Percentiles rank a stretch among this genome's conserved stretches.
Evolutionary conservation across 495 filamentous ascomycete species (phyloP).

Genomic region (Trypethelium eluteriae): DNA sequence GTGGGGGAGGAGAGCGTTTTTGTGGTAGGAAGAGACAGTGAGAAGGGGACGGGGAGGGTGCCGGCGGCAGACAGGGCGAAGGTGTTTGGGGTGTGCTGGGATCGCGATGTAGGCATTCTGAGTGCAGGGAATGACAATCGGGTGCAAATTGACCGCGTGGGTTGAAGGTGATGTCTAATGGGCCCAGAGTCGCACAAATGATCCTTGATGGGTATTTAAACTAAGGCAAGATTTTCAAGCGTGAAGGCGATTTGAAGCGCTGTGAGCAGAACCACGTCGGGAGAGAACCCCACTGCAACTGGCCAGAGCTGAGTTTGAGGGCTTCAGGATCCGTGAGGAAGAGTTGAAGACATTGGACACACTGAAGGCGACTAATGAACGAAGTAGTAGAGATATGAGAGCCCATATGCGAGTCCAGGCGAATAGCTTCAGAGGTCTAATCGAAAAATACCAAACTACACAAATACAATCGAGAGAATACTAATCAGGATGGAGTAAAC

Average conservation of each 20-base stretch:
- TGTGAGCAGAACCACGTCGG: too few relatives aligned
- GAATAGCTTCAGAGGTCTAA: neutral
- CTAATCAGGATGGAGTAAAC: neutral
- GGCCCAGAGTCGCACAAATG: too few relatives aligned
- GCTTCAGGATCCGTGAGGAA: too few relatives aligned
- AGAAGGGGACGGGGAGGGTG: slow-evolving; percentile 35
- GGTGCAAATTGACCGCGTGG: slow-evolving; percentile 70
- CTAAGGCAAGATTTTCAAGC: too few relatives aligned
- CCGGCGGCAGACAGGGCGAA: slow-evolving; percentile 70
- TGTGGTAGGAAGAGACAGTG: slow-evolving; percentile 65
- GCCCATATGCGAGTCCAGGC: neutral
- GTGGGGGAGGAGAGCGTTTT: slow-evolving; percentile 70
- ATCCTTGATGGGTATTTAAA: too few relatives aligned
- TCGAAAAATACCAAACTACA: neutral
- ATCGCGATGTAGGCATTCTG: slow-evolving; percentile 74
- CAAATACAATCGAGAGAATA: neutral
- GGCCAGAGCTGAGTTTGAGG: too few relatives aligned
- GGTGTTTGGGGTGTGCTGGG: slow-evolving; percentile 88
- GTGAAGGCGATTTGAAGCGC: too few relatives aligned
- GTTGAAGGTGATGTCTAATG: neutral
- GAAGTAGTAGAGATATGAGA: neutral
- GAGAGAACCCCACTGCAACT: too few relatives aligned
- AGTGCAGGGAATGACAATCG: slow-evolving; percentile 86
- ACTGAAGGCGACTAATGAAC: too few relatives aligned
- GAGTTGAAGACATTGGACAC: too few relatives aligned